phyloP scores from a whole-genome alignment of 106 monocot genomes.

The Hemerocallis citrina region DNA sequence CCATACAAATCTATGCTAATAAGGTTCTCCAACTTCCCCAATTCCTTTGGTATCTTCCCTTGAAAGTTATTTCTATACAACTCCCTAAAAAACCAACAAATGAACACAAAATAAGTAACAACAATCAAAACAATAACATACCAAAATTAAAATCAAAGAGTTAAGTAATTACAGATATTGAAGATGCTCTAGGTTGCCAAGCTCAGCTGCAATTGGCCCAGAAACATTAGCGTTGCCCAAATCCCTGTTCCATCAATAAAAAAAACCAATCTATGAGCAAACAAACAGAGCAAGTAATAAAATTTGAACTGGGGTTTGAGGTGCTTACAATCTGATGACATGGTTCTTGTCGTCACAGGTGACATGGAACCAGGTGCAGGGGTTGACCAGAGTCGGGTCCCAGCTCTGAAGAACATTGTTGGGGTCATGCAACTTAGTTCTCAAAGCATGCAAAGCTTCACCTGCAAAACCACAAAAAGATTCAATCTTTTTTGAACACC shows the following conservation, averaged over 20 bases:
- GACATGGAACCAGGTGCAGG: constrained; percentile 96
- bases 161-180: constrained; percentile 52
- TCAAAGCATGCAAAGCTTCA: constrained; percentile 66
- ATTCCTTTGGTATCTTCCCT: constrained; percentile 74
- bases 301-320: not conserved
- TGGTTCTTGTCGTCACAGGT: constrained; percentile 70
- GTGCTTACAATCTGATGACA: constrained; percentile 71
- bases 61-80: constrained; percentile 86
- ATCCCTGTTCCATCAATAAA: no score
- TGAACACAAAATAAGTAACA: not conserved
- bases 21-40: constrained; percentile 75
- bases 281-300: not conserved
- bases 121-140: not conserved
- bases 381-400: constrained; percentile 96
- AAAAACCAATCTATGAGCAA: no score
- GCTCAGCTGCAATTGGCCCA: constrained; percentile 68
- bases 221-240: constrained; percentile 93
- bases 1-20: constrained; percentile 91
- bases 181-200: constrained; percentile 75
- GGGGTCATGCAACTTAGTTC: constrained; percentile 62
- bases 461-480: constrained; percentile 27
- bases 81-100: constrained; percentile 39
- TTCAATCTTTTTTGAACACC: not conserved
- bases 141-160: not conserved
- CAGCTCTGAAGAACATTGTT: constrained; percentile 90